A percentile compares a stretch with the other conserved stretches of the same genome.
phyloP scores from a whole-genome alignment of 208 protist species.

The Wallacemonas sp. region DNA sequence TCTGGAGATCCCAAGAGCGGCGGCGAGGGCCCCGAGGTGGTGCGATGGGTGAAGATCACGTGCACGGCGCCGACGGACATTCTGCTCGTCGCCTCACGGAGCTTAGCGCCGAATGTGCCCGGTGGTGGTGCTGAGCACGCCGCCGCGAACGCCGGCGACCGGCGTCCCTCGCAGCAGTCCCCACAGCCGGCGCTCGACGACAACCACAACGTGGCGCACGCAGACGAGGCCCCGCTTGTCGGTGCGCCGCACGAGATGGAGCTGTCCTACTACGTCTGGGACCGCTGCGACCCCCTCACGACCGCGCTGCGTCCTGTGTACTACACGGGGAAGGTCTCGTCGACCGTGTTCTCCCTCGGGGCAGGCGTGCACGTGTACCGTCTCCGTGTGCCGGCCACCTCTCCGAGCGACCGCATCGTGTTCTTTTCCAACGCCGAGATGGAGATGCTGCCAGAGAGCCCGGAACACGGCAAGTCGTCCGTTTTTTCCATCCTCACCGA shows the following conservation, averaged over 20 bases:
- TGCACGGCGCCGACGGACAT: conserved; percentile 29
- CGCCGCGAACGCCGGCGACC: background rate
- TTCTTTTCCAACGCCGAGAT: conserved; percentile 51
- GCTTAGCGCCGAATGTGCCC: background rate
- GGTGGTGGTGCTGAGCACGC: background rate
- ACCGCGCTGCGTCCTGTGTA: conserved; percentile 39
- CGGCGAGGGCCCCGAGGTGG: background rate
- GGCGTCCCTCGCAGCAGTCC: background rate
- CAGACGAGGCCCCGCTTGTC: too few species aligned
- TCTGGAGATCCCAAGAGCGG: background rate
- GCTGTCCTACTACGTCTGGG: conserved; percentile 65
- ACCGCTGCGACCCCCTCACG: conserved; percentile 66
- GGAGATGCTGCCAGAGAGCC: conserved; percentile 41
- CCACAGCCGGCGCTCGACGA: background rate
- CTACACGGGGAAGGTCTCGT: conserved; percentile 41
- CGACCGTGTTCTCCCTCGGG: conserved; percentile 35
- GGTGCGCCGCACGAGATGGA: conserved; percentile 20
- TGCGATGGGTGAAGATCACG: conserved; percentile 38
- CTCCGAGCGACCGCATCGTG: conserved; percentile 36
- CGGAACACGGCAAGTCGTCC: conserved; percentile 33
- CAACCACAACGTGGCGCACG: background rate
- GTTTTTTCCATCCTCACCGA: conserved; percentile 55
- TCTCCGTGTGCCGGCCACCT: conserved; percentile 52
- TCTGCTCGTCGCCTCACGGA: conserved; percentile 22
- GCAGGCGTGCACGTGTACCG: conserved; percentile 66